phyloP scores from a whole-genome alignment of 2,329 filamentous ascomycete genomes.

The Verticillium albo-atrum region DNA sequence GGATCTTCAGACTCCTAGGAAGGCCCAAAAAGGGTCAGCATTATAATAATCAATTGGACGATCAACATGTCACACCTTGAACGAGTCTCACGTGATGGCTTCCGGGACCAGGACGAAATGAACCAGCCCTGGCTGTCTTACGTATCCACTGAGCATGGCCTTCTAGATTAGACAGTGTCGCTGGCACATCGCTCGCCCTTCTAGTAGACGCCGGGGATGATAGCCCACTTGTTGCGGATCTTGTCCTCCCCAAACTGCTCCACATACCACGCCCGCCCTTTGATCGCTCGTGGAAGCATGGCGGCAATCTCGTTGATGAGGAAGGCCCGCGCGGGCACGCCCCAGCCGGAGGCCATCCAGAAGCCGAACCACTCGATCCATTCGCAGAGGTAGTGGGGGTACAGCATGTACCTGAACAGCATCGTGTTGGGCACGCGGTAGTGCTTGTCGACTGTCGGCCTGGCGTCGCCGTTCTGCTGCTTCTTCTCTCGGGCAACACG shows the following conservation, averaged over 20 bases:
- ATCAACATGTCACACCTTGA: too few relatives aligned
- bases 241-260: conserved; percentile 83
- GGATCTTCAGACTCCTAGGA: too few relatives aligned
- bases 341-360: conserved; percentile 69
- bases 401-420: conserved; percentile 77
- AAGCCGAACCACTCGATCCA: conserved; percentile 96
- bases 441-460: conserved; percentile 61
- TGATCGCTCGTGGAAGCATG: conserved; percentile 83
- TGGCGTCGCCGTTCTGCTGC: conserved; percentile 21
- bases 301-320: conserved; percentile 81
- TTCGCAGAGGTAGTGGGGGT: conserved; percentile 92
- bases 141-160: neutral
- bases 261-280: conserved; percentile 81
- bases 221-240: conserved; percentile 69
- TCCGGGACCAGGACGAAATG: neutral
- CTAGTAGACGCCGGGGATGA: conserved; percentile 50
- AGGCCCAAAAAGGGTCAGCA: too few relatives aligned
- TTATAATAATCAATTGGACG: too few relatives aligned
- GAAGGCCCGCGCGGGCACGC: conserved; percentile 74
- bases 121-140: neutral
- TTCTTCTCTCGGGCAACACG: conserved; percentile 33
- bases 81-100: too few relatives aligned
- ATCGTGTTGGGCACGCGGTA: conserved; percentile 84
- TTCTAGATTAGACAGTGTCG: neutral
- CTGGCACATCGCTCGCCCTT: neutral